Base-by-base conservation (phyloP, 2,329 filamentous ascomycete species). In the Colletotrichum shisoi region DNA sequence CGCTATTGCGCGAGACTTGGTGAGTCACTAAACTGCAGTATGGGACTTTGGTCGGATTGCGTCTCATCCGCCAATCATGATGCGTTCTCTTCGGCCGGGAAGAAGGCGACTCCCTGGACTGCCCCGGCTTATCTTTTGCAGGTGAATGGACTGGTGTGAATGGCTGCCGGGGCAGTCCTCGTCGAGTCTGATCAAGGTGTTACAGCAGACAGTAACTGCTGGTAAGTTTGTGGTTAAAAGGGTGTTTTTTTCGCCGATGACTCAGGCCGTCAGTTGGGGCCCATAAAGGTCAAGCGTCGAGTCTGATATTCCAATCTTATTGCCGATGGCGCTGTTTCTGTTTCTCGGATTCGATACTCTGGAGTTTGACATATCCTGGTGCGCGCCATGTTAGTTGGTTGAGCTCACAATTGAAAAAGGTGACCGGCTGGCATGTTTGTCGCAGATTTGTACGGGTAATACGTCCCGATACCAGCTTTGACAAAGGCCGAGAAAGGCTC, bases 1-100 rank as follows among this genome's bases (percentile, higher is more conserved):
- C 24, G 24, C 57, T 34, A 62, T 65, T 65, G 62, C 63, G 57
- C 37, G 52, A 67, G 53, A 58, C 64, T 63, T 67, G 59, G 53
- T 60, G 59, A 63, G 53, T 54, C 53, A 27, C 21, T 21, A 2
- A 2, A 21, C 63, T 37, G 60, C 40, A 57, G 44, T 9, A 31
- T 57, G 63, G 48, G n/a, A 48, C 46, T 49, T 49, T 42, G 49
- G 54, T 59, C 8, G 34, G 49, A 56, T 44, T 19, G n/a, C 8
- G 40, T 42, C 40, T 15, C 42, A 24, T 44, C 59, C 8, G 17
- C 64, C 59, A 67, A 67, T 67, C 31, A 45, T 2, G 21, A 54
- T 46, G 3, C 60, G 6, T 54, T 34, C 3, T 49, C 27, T 44
- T 58, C 34, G 24, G 24, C 15, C 15, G 12, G 24, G 17, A 53